Evolutionary conservation across 176 grass and related monocot species (phyloP), one percentile per base, ranked within the genome.

Genomic region (Oryza nivara): DNA sequence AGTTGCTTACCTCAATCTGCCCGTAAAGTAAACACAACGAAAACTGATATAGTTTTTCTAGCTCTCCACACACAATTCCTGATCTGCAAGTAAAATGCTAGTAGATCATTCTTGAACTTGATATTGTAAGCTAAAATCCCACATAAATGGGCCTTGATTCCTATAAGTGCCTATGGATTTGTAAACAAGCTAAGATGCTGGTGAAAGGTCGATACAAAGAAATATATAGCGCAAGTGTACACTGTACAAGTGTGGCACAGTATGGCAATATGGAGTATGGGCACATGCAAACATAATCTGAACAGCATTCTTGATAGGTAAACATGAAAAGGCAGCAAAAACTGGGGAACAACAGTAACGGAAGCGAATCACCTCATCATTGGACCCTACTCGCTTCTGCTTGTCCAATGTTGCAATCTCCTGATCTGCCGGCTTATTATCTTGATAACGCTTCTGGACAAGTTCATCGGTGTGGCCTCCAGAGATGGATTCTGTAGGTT

Each of bases 351-450:
- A 77, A 41, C 38, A 22, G 17, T 10, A 76, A 28, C 5, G 11
- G 19, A 54, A 48, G 17, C 1, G 0, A 38, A 14, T 48, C 19
- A 84, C 87, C 68, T 88, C 25, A 5, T 84, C 25, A 8, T 43
- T 73, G 16, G 68, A 73, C 23, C 19, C 75, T 40, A 16, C 17
- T 14, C 7, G 9, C n/a, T 72, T 83, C 80, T 79, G 74, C 44
- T 73, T 49, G 43, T 65, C 46, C 19, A 26, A 34, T 4, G 19
- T 15, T 47, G 75, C 7, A 11, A 70, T 70, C 4, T 85, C 76
- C 41, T 8, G 40, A 80, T 5, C 23, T 7, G 23, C 11, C 2
- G 12, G 48, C 2, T 0, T 52, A 23, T 0, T 43, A 23, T 47
- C 5, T 3, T 10, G 64, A 70, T 2, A n/a, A 1, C 19, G 9